These are phyloP conservation scores for Boletus rufocinnamomeus DNA, from an alignment of 768 basidiomycete genomes.

Conservation along the genomic window DNA sequence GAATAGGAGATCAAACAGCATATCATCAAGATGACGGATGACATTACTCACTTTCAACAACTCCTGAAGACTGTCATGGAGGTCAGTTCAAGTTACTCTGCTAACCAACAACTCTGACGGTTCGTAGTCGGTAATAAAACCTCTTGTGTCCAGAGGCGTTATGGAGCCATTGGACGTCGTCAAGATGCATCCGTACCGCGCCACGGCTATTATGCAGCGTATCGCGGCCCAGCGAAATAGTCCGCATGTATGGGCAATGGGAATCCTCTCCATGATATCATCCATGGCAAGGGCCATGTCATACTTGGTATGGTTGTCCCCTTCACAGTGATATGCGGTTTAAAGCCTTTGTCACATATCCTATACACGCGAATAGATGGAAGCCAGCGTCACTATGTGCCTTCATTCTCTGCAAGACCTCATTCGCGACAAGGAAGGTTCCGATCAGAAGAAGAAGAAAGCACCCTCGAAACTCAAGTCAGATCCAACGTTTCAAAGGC, in stretches of 20 bases:
- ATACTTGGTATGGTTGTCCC: slow-evolving; percentile 64
- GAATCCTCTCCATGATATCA: slow-evolving; percentile 52
- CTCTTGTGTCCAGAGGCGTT: slow-evolving; percentile 40
- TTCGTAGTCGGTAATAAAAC: slow-evolving; percentile 38
- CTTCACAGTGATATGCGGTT: not conserved
- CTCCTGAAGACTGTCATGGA: slow-evolving; percentile 73
- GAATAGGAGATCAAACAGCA: slow-evolving; percentile 73
- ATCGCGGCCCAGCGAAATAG: slow-evolving; percentile 39
- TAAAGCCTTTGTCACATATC: not conserved
- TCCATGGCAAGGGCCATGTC: slow-evolving; percentile 80
- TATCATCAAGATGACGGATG: slow-evolving; percentile 70
- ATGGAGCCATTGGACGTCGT: slow-evolving; percentile 58
- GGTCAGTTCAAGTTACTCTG: slow-evolving; percentile 42
- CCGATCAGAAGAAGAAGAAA: slow-evolving; percentile 40
- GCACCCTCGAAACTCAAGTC: slow-evolving; percentile 44
- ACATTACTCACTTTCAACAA: slow-evolving; percentile 65
- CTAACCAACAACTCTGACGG: slow-evolving; percentile 5
- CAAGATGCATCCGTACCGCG: slow-evolving; percentile 64
- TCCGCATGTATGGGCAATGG: slow-evolving; percentile 49
- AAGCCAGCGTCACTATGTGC: slow-evolving; percentile 81
- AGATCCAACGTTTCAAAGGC: slow-evolving; percentile 60
- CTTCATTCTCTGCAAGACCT: slow-evolving; percentile 61
- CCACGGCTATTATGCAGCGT: slow-evolving; percentile 45
- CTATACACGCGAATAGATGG: slow-evolving; percentile 52
- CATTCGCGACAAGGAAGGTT: slow-evolving; percentile 41